Evolutionary conservation across 306 rosid genomes (phyloP).

Genomic region (Myrica gale): DNA sequence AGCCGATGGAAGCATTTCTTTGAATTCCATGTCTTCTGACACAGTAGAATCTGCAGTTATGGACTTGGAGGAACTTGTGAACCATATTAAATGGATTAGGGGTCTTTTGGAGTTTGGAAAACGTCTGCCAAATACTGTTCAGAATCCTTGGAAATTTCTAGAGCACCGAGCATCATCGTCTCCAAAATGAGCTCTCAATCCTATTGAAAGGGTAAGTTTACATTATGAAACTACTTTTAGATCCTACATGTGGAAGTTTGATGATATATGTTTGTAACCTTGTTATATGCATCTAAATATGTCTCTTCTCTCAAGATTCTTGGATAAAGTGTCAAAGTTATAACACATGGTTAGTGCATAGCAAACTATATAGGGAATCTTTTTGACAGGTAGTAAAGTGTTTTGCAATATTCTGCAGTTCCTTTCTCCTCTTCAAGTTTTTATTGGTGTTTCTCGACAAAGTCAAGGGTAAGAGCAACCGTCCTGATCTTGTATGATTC

Average conservation of each 20-base stretch:
- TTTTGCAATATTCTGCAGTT: too few relatives aligned
- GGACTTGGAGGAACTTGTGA: constrained; percentile 81
- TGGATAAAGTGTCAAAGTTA: neutral
- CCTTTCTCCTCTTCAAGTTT: too few relatives aligned
- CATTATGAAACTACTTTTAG: constrained; percentile 1
- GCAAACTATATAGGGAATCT: neutral
- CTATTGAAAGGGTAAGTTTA: constrained; percentile 14
- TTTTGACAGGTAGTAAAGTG: neutral
- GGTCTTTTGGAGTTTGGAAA: constrained; percentile 41
- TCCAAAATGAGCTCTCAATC: constrained; percentile 26
- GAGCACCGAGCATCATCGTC: constrained; percentile 35
- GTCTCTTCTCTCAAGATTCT: neutral
- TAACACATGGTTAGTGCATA: neutral
- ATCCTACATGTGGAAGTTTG: neutral
- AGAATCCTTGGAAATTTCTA: constrained; percentile 55
- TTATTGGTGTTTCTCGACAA: too few relatives aligned
- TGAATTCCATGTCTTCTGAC: constrained; percentile 47
- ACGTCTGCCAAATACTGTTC: constrained; percentile 34
- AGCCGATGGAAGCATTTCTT: constrained; percentile 29
- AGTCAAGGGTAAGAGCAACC: too few relatives aligned
- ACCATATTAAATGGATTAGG: constrained; percentile 67
- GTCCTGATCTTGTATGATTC: too few relatives aligned
- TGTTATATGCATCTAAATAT: neutral
- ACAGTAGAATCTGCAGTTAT: constrained; percentile 55
- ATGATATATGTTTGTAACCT: neutral